Evolutionary conservation across 441 rosid genomes (phyloP).

Genomic region (Populus tomentosa): DNA sequence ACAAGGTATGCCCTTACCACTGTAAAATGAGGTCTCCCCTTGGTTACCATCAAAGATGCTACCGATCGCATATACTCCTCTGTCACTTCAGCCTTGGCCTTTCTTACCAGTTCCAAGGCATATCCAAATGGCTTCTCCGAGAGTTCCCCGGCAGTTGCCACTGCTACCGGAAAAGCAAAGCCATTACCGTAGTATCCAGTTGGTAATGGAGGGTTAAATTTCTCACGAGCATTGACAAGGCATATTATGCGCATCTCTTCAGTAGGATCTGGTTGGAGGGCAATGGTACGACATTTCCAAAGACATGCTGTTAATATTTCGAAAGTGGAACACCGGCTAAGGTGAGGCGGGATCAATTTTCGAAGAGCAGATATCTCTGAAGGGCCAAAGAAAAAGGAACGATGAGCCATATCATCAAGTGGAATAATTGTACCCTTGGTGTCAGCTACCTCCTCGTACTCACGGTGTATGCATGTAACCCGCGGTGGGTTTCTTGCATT

Average conservation of each 20-base stretch:
- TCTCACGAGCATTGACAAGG: slow-evolving; percentile 31
- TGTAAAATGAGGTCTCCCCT: slow-evolving; percentile 22
- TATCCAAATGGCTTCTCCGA: slow-evolving; percentile 15
- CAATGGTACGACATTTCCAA: slow-evolving; percentile 53
- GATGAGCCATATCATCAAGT: slow-evolving; percentile 22
- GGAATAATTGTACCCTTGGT: slow-evolving; percentile 14
- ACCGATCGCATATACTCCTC: slow-evolving; percentile 34
- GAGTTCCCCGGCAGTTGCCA: slow-evolving; percentile 19
- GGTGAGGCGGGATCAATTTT: slow-evolving; percentile 19
- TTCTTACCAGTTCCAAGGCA: slow-evolving; percentile 30
- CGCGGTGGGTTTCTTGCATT: slow-evolving; percentile 28
- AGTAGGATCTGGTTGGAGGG: slow-evolving; percentile 35
- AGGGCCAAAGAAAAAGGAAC: slow-evolving; percentile 43
- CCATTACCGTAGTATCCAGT: slow-evolving; percentile 42
- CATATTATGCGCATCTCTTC: slow-evolving; percentile 41
- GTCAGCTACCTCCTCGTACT: slow-evolving; percentile 28
- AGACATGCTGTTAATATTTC: slow-evolving; percentile 48
- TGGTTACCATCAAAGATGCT: slow-evolving; percentile 30
- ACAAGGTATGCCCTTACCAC: slow-evolving; percentile 16
- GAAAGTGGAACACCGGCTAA: slow-evolving; percentile 25
- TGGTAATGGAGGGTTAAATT: slow-evolving; percentile 32
- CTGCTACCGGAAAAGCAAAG: slow-evolving; percentile 15
- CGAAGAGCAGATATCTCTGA: slow-evolving; percentile 30
- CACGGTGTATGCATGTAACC: slow-evolving; percentile 34
- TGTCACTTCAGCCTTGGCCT: slow-evolving; percentile 20